Evolutionary conservation across 2,329 filamentous ascomycete genomes (phyloP), one percentile per base, ranked within the genome.

Genomic region (Volutella citrinella): DNA sequence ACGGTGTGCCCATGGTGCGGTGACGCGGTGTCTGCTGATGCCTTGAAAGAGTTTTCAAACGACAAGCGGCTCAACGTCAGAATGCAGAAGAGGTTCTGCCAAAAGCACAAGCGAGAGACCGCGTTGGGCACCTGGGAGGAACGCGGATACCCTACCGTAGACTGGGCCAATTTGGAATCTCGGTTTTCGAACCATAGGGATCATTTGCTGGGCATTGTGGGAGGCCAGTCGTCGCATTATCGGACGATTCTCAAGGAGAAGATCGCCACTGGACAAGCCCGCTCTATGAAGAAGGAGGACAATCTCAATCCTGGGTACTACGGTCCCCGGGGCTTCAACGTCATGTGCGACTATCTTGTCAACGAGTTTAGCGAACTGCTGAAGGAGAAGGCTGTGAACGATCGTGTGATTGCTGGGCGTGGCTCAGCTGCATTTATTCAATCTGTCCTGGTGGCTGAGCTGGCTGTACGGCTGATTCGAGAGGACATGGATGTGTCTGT

Each of bases 221-320:
- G 76, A 19, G 75, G 74, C n/a, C 61, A 65, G 13, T 49, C 56
- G 7, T 87, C 82, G 5, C 69, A 80, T 51, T 93, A 79, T 51
- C 69, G 80, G 11, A 64, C 72, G 9, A 50, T 70, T 2, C 66
- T 87, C 16, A 70, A 69, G 5, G 64, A 70, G 5, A 72, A 66
- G 10, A 66, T 85, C 26, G 69, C 71, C 35, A 60, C 66, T 3
- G 82, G 81, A 10, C 70, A 74, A 52, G 76, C 32, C 19, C 71
- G 76, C 32, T 82, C 74, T 17, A 64, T 85, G 36, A 66, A 77
- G 32, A 73, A 77, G 39, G 78, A 70, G 31, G 64, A 77, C 18
- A 72, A 68, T 35, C 69, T 83, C 19, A 80, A 76, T 4, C 84
- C 85, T 9, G 89, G 89, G 0, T 95, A 95, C 61, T 95, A 95